Evolutionary conservation across 1,284 basidiomycete genomes (phyloP).

Genomic region (Ganoderma leucocontextum): DNA sequence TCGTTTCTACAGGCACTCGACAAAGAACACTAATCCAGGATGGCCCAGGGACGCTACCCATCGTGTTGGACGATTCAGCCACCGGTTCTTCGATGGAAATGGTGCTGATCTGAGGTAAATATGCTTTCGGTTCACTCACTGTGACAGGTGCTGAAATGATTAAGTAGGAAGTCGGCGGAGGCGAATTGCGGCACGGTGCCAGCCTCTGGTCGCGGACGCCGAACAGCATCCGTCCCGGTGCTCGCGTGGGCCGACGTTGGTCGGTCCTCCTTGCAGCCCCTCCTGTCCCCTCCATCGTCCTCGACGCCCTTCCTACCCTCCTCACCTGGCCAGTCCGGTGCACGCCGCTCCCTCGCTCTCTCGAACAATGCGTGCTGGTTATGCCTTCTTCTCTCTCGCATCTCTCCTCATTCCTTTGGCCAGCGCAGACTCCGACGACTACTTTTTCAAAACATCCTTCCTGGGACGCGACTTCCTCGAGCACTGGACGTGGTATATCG

Average conservation of each 20-base stretch:
- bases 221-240: conserved; percentile 3
- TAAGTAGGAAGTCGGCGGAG: background rate
- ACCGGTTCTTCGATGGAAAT: background rate
- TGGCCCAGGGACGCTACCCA: background rate
- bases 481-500: conserved; percentile 55
- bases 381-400: conserved; percentile 30
- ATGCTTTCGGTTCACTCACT: background rate
- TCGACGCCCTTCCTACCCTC: conserved; percentile 18
- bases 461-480: conserved; percentile 54
- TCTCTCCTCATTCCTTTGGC: conserved; percentile 33
- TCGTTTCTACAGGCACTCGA: background rate
- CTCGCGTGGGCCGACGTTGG: conserved; percentile 1
- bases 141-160: background rate
- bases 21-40: background rate
- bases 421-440: conserved; percentile 35
- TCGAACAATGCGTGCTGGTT: conserved; percentile 41
- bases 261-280: conserved; percentile 15
- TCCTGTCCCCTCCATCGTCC: background rate
- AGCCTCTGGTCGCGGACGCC: conserved; percentile 19
- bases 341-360: conserved; percentile 31
- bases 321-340: conserved; percentile 30
- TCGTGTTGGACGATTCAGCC: background rate
- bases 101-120: background rate
- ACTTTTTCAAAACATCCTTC: conserved; percentile 46
- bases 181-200: conserved; percentile 19